These are phyloP conservation scores for Penicillium digitatum DNA, from an alignment of 2,329 filamentous ascomycete genomes.

Conservation along the genomic window DNA sequence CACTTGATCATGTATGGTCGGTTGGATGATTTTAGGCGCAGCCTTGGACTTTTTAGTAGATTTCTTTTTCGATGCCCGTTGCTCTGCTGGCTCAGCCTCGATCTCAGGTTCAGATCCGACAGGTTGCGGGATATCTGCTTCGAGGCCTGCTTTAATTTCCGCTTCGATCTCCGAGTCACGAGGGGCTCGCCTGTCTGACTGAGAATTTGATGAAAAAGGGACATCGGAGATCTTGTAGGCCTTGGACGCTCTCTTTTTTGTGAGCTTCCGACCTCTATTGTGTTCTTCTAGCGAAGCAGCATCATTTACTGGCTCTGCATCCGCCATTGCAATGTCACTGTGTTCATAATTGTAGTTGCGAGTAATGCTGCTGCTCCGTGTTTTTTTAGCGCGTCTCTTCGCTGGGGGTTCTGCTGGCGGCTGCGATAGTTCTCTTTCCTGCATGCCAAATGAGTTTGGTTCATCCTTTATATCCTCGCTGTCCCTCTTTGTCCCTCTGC, in stretches of 20 bases:
- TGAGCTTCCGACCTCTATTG: constrained; percentile 46
- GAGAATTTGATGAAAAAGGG: constrained; percentile 47
- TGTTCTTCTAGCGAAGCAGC: constrained; percentile 27
- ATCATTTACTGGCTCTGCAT: constrained; percentile 20
- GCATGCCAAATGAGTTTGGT: constrained; percentile 10
- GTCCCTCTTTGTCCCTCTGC: constrained; percentile 57
- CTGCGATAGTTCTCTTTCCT: constrained; percentile 19
- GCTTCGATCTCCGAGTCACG: constrained; percentile 65
- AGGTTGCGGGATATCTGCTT: constrained; percentile 51
- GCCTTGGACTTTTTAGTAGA: constrained; percentile 30
- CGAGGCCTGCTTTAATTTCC: constrained; percentile 62
- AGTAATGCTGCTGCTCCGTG: constrained; percentile 49
- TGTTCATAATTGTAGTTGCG: constrained; percentile 26
- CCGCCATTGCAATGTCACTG: constrained; percentile 41
- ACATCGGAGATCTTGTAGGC: constrained; percentile 50
- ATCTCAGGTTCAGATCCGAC: constrained; percentile 43
- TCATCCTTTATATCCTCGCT: constrained; percentile 53
- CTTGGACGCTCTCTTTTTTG: constrained; percentile 42
- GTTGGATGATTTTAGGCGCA: constrained; percentile 8
- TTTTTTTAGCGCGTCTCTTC: constrained; percentile 58
- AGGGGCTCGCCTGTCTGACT: constrained; percentile 46
- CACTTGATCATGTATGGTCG: constrained; percentile 5
- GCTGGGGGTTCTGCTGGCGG: constrained; percentile 40
- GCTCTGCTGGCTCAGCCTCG: constrained; percentile 26
- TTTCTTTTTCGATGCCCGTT: constrained; percentile 28